Percentiles rank a stretch among this genome's conserved stretches.
phyloP scores from a whole-genome alignment of 441 rosid genomes.

The Eruca vesicaria region DNA sequence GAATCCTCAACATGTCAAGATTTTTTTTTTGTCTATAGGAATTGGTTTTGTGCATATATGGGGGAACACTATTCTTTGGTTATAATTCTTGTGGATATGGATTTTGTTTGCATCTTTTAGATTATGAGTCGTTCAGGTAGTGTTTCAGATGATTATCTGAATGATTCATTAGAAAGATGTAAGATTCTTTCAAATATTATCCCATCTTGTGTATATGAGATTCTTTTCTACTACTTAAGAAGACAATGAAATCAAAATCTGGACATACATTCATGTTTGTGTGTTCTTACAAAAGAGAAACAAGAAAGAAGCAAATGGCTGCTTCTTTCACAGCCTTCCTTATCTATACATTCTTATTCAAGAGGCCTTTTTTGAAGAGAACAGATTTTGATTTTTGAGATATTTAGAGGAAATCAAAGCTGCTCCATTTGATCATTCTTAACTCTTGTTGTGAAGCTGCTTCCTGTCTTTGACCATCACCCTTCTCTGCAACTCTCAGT shows the following conservation, averaged over 20 bases:
- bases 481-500: constrained; percentile 39
- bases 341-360: constrained; percentile 37
- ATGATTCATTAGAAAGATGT: constrained; percentile 22
- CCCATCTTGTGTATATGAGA: constrained; percentile 21
- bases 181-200: constrained; percentile 21
- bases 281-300: constrained; percentile 28
- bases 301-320: constrained; percentile 38
- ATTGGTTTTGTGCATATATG: constrained; percentile 24
- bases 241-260: constrained; percentile 24
- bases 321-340: constrained; percentile 37
- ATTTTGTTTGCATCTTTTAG: constrained; percentile 16
- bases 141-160: constrained; percentile 17
- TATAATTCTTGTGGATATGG: constrained; percentile 17
- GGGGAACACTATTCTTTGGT: constrained; percentile 38
- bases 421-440: constrained; percentile 47
- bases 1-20: neutral
- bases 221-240: neutral
- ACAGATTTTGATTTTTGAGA: constrained; percentile 5
- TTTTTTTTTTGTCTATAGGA: constrained; percentile 35
- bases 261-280: constrained; percentile 17
- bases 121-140: constrained; percentile 9
- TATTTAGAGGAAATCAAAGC: constrained; percentile 36
- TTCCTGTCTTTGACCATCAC: neutral
- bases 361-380: constrained; percentile 34
- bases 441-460: constrained; percentile 37